These are phyloP conservation scores for Aspergillus sp. DNA, from an alignment of 2,329 filamentous ascomycete species.

Conservation along the genomic window DNA sequence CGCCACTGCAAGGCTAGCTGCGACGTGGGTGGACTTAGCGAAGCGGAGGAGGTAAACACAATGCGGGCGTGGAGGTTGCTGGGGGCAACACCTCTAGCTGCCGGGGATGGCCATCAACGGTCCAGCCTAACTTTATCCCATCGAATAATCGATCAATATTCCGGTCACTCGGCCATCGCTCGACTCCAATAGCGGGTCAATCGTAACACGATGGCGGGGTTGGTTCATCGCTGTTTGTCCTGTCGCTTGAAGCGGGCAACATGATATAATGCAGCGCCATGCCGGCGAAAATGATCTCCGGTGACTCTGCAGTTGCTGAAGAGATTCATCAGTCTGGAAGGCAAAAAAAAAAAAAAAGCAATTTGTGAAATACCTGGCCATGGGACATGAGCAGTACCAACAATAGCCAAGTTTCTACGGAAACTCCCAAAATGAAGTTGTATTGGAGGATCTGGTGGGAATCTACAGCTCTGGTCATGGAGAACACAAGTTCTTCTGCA, in stretches of 20 bases:
- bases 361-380: background rate
- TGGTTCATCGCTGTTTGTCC: background rate
- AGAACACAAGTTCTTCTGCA: background rate
- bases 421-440: background rate
- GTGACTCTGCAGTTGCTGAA: background rate
- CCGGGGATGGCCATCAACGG: slow-evolving; percentile 20
- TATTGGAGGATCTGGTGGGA: background rate
- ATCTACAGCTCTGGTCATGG: background rate
- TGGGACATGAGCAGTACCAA: background rate
- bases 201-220: slow-evolving; percentile 4
- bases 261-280: background rate
- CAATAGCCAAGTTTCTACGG: background rate
- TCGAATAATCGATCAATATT: slow-evolving; percentile 9
- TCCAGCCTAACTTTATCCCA: background rate
- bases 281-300: background rate
- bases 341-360: background rate
- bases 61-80: slow-evolving; percentile 30
- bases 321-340: background rate
- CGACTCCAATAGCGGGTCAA: background rate
- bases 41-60: slow-evolving; percentile 34
- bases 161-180: background rate
- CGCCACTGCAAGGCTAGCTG: slow-evolving; percentile 19
- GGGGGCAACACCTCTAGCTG: slow-evolving; percentile 30
- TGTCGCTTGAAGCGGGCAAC: slow-evolving; percentile 1
- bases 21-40: slow-evolving; percentile 22